Evolutionary conservation across 257 asterid species (phyloP).

Genomic region (Solanum medicagineum): DNA sequence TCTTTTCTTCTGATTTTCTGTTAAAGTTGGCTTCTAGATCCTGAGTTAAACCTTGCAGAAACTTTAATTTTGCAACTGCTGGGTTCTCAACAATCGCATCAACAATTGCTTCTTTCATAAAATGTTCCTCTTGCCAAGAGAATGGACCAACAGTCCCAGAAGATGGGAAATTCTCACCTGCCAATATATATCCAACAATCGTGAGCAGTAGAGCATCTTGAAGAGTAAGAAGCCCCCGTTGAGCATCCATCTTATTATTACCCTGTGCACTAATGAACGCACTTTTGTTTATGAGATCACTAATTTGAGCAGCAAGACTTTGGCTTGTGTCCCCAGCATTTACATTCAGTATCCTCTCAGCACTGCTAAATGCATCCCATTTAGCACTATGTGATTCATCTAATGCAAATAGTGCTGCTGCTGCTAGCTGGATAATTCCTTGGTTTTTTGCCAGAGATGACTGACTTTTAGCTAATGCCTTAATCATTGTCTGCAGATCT

Average conservation of each 20-base stretch:
- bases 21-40: slow-evolving; percentile 45
- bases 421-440: slow-evolving; percentile 82
- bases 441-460: slow-evolving; percentile 49
- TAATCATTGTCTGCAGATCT: slow-evolving; percentile 55
- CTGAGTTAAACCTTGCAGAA: slow-evolving; percentile 61
- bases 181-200: slow-evolving; percentile 69
- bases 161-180: slow-evolving; percentile 90
- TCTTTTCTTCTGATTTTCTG: slow-evolving; percentile 26
- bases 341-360: slow-evolving; percentile 84
- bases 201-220: slow-evolving; percentile 77
- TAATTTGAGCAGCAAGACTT: slow-evolving; percentile 85
- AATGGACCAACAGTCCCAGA: slow-evolving; percentile 89
- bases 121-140: slow-evolving; percentile 98
- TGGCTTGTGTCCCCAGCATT: slow-evolving; percentile 94
- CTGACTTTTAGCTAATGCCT: slow-evolving; percentile 59
- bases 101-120: slow-evolving; percentile 90
- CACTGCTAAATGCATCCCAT: slow-evolving; percentile 89
- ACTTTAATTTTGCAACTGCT: slow-evolving; percentile 40
- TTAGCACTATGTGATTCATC: slow-evolving; percentile 52
- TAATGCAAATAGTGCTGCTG: slow-evolving; percentile 58
- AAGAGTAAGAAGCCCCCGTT: slow-evolving; percentile 55
- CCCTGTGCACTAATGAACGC: slow-evolving; percentile 41
- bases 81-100: slow-evolving; percentile 91
- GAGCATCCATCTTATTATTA: slow-evolving; percentile 15
- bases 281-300: slow-evolving; percentile 86